phyloP scores from a whole-genome alignment of 2,329 filamentous ascomycete species.

The Boeremia exigua region DNA sequence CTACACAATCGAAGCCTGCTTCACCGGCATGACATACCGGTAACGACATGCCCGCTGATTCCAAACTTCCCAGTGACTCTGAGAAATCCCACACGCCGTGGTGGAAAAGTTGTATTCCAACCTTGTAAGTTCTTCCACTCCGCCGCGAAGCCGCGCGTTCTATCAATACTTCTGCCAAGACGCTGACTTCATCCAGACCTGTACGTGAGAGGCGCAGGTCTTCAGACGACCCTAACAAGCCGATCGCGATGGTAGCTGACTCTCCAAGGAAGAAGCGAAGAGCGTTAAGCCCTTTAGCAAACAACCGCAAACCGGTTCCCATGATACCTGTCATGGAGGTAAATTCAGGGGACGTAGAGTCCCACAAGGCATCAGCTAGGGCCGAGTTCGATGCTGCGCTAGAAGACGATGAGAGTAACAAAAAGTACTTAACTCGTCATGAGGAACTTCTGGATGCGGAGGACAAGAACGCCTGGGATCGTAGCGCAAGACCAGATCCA shows the following conservation, averaged over 20 bases:
- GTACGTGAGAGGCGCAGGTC: conserved; percentile 40
- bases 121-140: conserved; percentile 33
- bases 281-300: conserved; percentile 25
- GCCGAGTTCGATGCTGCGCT: conserved; percentile 17
- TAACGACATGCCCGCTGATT: conserved; percentile 43
- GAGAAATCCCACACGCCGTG: conserved; percentile 30
- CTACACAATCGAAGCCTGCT: neutral
- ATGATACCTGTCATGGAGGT: conserved; percentile 19
- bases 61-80: conserved; percentile 35
- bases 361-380: neutral
- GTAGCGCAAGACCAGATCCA: conserved; percentile 27
- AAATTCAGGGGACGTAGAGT: conserved; percentile 9
- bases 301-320: conserved; percentile 3
- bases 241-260: conserved; percentile 39
- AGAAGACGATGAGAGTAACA: neutral
- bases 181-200: conserved; percentile 27
- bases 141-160: neutral
- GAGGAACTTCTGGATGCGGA: conserved; percentile 41
- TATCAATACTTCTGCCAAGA: neutral
- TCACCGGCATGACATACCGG: conserved; percentile 31
- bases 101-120: conserved; percentile 38
- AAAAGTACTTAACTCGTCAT: conserved; percentile 31
- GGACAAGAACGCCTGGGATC: conserved; percentile 46
- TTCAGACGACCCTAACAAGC: conserved; percentile 29
- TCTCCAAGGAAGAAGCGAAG: conserved; percentile 45